Evolutionary conservation across 768 basidiomycete species (phyloP).

Genomic region (Rhizopogon sp.): DNA sequence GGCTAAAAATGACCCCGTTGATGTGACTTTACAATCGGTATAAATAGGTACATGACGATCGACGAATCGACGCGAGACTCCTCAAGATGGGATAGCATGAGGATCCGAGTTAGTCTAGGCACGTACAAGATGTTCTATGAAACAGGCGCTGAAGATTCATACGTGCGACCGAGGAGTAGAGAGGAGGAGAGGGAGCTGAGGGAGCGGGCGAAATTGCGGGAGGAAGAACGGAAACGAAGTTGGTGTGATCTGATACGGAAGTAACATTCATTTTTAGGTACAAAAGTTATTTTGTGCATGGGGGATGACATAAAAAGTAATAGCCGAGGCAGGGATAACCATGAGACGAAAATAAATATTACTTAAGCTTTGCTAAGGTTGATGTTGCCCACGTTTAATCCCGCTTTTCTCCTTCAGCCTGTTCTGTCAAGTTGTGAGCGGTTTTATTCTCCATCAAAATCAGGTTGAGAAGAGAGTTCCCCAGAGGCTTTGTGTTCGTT

Average conservation of each 20-base stretch:
- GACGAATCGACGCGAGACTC: slow-evolving; percentile 18
- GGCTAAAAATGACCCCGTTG: slow-evolving; percentile 10
- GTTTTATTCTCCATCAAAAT: background rate
- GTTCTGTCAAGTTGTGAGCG: background rate
- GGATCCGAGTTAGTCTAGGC: slow-evolving; percentile 51
- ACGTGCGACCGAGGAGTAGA: slow-evolving; percentile 33
- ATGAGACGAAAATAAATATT: slow-evolving; percentile 9
- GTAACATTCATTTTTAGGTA: background rate
- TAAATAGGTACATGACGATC: slow-evolving; percentile 48
- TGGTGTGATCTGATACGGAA: slow-evolving; percentile 18
- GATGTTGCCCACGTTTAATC: slow-evolving; percentile 9
- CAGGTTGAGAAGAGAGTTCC: background rate
- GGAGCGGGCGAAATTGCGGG: slow-evolving; percentile 38
- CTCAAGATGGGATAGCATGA: slow-evolving; percentile 16
- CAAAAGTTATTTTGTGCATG: background rate
- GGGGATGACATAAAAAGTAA: too few species aligned
- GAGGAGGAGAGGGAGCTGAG: slow-evolving; percentile 30
- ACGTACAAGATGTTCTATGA: slow-evolving; percentile 72
- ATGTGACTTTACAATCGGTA: slow-evolving; percentile 27
- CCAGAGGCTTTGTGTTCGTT: background rate
- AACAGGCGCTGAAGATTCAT: slow-evolving; percentile 53
- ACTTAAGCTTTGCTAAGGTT: slow-evolving; percentile 15
- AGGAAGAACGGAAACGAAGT: slow-evolving; percentile 54
- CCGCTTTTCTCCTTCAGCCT: slow-evolving; percentile 1
- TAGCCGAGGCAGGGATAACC: background rate